These are phyloP conservation scores for Hericium rajendrae DNA, from an alignment of 768 basidiomycete species.

Conservation along the genomic window DNA sequence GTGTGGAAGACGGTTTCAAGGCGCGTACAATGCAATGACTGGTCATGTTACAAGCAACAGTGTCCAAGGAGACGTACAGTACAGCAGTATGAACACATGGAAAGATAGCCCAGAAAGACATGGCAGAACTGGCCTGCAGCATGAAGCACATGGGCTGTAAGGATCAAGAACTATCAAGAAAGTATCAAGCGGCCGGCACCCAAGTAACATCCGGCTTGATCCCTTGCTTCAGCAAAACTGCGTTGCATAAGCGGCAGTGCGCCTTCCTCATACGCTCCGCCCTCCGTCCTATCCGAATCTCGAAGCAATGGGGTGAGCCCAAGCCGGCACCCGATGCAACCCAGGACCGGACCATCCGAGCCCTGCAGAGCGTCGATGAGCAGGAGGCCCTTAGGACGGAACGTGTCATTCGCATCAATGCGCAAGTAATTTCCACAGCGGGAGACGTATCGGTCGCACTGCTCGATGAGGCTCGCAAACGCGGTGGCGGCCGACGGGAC, in stretches of 20 bases:
- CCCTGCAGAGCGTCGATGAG: conserved; percentile 11
- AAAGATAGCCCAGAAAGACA: neutral
- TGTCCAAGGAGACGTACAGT: too few relatives aligned
- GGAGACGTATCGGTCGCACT: conserved; percentile 15
- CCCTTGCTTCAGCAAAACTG: neutral
- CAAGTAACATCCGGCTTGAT: neutral
- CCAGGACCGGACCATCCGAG: neutral
- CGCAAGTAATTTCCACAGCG: conserved; percentile 9
- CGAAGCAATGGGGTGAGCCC: neutral
- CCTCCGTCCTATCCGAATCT: neutral
- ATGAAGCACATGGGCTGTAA: neutral
- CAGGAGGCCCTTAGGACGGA: conserved; percentile 12
- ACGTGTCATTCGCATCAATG: conserved; percentile 1
- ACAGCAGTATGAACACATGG: too few relatives aligned
- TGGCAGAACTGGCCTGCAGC: neutral
- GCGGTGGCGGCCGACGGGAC: conserved; percentile 1
- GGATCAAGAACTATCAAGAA: neutral
- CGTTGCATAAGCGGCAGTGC: neutral
- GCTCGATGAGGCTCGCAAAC: conserved; percentile 3
- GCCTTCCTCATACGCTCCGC: neutral
- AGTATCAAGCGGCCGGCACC: neutral
- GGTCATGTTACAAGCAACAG: too few relatives aligned
- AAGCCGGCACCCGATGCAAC: neutral
- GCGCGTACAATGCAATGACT: too few relatives aligned
- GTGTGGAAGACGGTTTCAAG: too few relatives aligned